These are phyloP conservation scores for Lepidium sativum DNA, from an alignment of 345 rosid species.

Conservation along the genomic window DNA sequence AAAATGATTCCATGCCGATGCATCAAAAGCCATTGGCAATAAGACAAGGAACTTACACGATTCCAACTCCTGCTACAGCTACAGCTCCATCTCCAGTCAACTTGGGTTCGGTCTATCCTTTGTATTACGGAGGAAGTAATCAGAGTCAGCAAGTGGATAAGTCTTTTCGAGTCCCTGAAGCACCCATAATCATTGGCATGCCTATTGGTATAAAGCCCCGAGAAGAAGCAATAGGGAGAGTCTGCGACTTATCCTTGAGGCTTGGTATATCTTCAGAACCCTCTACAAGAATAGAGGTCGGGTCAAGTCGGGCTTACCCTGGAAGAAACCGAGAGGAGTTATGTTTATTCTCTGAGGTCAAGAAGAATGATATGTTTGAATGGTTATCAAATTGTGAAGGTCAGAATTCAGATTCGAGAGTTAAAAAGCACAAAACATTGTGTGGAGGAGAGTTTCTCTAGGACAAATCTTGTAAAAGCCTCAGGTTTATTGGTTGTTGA, in stretches of 20 bases:
- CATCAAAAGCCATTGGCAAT: constrained; percentile 21
- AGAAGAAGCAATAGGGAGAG: constrained; percentile 33
- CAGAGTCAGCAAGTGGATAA: constrained; percentile 30
- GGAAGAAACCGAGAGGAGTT: constrained; percentile 41
- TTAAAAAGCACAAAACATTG: constrained; percentile 43
- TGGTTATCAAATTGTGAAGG: constrained; percentile 31
- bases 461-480: constrained; percentile 17
- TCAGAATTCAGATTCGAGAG: constrained; percentile 29
- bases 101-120: constrained; percentile 60
- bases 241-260: constrained; percentile 78
- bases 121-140: constrained; percentile 50
- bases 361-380: constrained; percentile 28
- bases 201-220: constrained; percentile 47
- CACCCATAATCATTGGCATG: constrained; percentile 55
- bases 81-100: constrained; percentile 1
- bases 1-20: constrained; percentile 34
- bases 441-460: constrained; percentile 29
- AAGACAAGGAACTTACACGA: constrained; percentile 29
- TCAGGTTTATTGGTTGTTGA: constrained; percentile 10
- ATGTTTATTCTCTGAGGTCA: constrained; percentile 49
- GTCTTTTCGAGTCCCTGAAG: constrained; percentile 32
- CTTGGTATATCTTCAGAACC: constrained; percentile 56
- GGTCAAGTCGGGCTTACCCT: constrained; percentile 29
- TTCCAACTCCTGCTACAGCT: not conserved
- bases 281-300: constrained; percentile 29